These are phyloP conservation scores for Colletotrichum tropicicola DNA, from an alignment of 2,329 filamentous ascomycete genomes.

Conservation along the genomic window DNA sequence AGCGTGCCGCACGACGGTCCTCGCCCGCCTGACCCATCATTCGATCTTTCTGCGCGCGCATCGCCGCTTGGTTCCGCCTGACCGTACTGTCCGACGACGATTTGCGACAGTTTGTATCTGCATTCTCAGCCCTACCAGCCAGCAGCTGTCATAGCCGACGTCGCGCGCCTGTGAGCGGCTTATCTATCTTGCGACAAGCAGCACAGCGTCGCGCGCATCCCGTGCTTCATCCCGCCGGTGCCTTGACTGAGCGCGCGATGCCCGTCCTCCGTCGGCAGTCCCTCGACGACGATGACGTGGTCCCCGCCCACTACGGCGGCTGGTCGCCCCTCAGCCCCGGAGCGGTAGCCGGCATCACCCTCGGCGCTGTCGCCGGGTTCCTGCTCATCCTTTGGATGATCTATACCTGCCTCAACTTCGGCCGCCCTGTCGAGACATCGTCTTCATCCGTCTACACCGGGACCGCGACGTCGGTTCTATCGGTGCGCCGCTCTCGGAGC, in stretches of 20 bases:
- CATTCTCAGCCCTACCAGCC: background rate
- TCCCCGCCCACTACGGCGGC: constrained; percentile 46
- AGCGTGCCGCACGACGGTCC: background rate
- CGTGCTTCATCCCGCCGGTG: background rate
- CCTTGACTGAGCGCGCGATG: background rate
- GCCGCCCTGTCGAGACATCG: constrained; percentile 39
- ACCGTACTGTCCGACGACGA: background rate
- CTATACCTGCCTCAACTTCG: constrained; percentile 57
- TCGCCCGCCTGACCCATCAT: background rate
- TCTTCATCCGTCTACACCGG: constrained; percentile 32
- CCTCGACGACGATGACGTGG: constrained; percentile 35
- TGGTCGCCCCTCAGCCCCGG: constrained; percentile 48
- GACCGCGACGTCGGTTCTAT: constrained; percentile 32
- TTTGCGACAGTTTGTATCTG: background rate
- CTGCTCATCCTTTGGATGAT: constrained; percentile 61
- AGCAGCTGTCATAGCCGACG: background rate
- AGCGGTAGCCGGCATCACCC: constrained; percentile 52
- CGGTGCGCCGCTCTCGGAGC: constrained; percentile 31
- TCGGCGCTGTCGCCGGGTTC: constrained; percentile 58
- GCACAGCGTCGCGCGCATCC: background rate
- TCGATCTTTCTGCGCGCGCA: background rate
- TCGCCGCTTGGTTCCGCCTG: background rate
- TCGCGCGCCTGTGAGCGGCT: too few species aligned
- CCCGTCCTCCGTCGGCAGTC: constrained; percentile 28
- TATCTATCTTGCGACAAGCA: background rate